Base-by-base conservation (phyloP, 495 filamentous ascomycete species). In the Saxophila tyrrhenica region DNA sequence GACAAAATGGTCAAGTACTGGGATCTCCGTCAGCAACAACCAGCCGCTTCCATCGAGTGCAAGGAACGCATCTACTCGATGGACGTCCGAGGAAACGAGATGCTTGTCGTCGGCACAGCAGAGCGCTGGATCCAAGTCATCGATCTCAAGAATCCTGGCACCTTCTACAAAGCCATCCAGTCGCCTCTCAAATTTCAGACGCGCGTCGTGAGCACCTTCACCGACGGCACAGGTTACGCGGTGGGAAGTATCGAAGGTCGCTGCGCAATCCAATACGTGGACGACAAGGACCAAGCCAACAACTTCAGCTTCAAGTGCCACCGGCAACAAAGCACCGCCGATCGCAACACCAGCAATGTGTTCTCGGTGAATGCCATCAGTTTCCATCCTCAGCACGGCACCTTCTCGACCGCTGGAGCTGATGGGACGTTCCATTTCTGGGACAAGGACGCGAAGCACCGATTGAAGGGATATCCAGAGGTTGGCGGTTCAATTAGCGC, bases 261-360 rank as follows among this genome's bases (percentile, higher is more conserved):
- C 55, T 94, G 87, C 63, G 86, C 86, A 9, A 89, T 94, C 57
- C 86, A 92, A 66, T 89, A 90, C 63, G 82, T 87, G 11, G 86
- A 94, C 51, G 87, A 94, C 17, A 92, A 91, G 66, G 85, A 95
- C 63, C 74, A 80, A 15, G 76, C 78, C 61, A 81, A 79, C 51
- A 92, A 92, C 67, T 91, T 95, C 72, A 85, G 82, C 23, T 96
- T 94, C 76, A 94, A 91, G 69, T 96, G 90, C 67, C 90, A 96
- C 65, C 86, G 90, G 21, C 82, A 89, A 61, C 75, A 80, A 11
- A 78, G 82, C 0, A 64, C 80, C n/a, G 76, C 73, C 58, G 74
- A 73, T 59, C 74, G 78, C 54, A 77, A 83, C 57, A 69, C 82
- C 59, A 52, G 48, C 15, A 89, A 94, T 63, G 89, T 96, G 62